phyloP scores from a whole-genome alignment of 768 basidiomycete genomes.

The Mycena epipterygia region DNA sequence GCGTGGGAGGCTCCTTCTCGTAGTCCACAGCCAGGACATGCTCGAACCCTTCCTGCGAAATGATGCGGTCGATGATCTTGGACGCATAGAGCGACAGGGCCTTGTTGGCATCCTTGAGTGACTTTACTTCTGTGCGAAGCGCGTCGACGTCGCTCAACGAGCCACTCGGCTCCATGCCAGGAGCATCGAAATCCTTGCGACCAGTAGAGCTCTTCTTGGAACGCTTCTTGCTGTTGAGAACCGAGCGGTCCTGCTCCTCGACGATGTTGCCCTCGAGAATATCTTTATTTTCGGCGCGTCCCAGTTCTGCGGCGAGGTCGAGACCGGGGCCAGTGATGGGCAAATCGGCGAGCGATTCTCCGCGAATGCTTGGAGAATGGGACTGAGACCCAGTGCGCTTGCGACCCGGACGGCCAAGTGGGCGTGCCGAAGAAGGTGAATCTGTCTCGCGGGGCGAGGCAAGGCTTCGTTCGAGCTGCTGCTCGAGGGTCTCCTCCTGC shows the following conservation, averaged over 20 bases:
- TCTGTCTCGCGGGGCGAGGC: conserved; percentile 50
- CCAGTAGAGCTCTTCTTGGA: conserved; percentile 60
- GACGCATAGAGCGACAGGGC: conserved; percentile 95
- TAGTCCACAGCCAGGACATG: conserved; percentile 96
- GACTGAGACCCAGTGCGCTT: conserved; percentile 66
- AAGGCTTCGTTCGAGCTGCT: conserved; percentile 54
- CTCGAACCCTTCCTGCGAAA: conserved; percentile 96
- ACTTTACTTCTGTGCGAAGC: conserved; percentile 90
- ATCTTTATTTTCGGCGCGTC: conserved; percentile 92
- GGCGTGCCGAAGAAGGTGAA: conserved; percentile 56
- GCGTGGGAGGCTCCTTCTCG: conserved; percentile 69
- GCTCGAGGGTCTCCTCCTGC: conserved; percentile 55
- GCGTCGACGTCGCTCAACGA: conserved; percentile 75
- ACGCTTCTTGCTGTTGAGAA: conserved; percentile 63
- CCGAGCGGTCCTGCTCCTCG: conserved; percentile 64
- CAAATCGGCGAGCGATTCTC: conserved; percentile 88
- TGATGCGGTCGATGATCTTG: conserved; percentile 98
- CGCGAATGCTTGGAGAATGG: conserved; percentile 63
- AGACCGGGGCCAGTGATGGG: conserved; percentile 92
- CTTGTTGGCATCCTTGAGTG: conserved; percentile 95
- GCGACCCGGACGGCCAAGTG: conserved; percentile 59
- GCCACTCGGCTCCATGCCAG: conserved; percentile 57
- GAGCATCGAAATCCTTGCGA: conserved; percentile 50
- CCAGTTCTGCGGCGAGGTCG: conserved; percentile 92
- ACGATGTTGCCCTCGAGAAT: conserved; percentile 69